These are phyloP conservation scores for Peronospora farinosa DNA, from an alignment of 352 stramenopile species.

Conservation along the genomic window DNA sequence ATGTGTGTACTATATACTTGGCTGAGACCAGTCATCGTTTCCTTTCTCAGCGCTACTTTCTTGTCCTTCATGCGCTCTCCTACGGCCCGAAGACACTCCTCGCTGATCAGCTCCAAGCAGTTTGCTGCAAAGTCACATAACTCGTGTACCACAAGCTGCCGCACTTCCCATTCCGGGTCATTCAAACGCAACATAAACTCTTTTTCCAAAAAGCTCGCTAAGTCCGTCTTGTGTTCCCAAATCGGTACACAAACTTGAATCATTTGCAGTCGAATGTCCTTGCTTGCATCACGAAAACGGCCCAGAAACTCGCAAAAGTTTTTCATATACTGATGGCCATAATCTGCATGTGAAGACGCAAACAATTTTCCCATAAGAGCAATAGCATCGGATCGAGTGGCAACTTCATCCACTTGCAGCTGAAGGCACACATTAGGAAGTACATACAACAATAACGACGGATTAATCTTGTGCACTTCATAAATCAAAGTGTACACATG, in stretches of 20 bases:
- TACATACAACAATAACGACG: constrained; percentile 71
- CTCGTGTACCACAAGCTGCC: constrained; percentile 67
- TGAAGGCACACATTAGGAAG: constrained; percentile 83
- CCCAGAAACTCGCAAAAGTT: constrained; percentile 82
- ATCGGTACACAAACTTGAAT: constrained; percentile 64
- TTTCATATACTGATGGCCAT: constrained; percentile 71
- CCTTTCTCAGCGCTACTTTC: constrained; percentile 67
- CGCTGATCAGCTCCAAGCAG: constrained; percentile 54
- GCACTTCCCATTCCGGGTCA: constrained; percentile 83
- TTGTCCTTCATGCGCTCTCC: constrained; percentile 88
- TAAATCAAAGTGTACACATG: constrained; percentile 83
- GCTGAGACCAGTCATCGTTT: constrained; percentile 84
- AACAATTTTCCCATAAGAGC: constrained; percentile 76
- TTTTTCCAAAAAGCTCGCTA: constrained; percentile 54
- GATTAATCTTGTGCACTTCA: constrained; percentile 72
- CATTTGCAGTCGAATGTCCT: constrained; percentile 84
- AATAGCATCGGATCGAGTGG: constrained; percentile 70
- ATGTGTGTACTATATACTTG: constrained; percentile 76
- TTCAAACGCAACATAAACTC: constrained; percentile 64
- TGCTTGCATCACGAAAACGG: constrained; percentile 81
- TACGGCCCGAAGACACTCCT: constrained; percentile 61
- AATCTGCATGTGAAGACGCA: constrained; percentile 64
- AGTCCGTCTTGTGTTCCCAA: constrained; percentile 62
- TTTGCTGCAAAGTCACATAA: constrained; percentile 77
- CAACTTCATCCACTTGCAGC: constrained; percentile 81